Evolutionary conservation across 441 rosid species (phyloP).

Genomic region (Flueggea neowawraea): DNA sequence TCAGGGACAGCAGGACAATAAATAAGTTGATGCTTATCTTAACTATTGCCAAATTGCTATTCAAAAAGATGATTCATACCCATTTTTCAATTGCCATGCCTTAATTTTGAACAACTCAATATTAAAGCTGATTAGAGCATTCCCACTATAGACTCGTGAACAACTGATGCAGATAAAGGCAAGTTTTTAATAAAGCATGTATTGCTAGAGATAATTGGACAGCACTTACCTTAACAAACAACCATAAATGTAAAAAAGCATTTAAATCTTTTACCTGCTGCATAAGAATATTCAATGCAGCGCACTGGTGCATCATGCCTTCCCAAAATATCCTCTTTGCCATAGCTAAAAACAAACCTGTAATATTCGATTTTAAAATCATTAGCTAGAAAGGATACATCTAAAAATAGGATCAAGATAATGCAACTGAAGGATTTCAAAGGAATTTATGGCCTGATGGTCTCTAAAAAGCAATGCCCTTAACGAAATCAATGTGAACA

Average conservation of each 20-base stretch:
- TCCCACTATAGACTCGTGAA: constrained; percentile 4
- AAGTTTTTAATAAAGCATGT: background rate
- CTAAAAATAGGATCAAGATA: too few relatives aligned
- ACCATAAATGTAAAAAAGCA: background rate
- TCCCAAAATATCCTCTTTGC: constrained; percentile 92
- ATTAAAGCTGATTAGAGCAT: too few relatives aligned
- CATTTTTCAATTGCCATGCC: too few relatives aligned
- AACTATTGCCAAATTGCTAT: too few relatives aligned
- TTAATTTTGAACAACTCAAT: too few relatives aligned
- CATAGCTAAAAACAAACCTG: constrained; percentile 81
- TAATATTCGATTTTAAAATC: constrained; percentile 19
- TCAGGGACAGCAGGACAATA: too few relatives aligned
- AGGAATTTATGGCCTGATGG: too few relatives aligned
- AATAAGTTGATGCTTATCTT: too few relatives aligned
- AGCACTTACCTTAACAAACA: background rate
- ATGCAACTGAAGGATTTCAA: too few relatives aligned
- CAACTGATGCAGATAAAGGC: background rate
- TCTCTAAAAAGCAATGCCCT: too few relatives aligned
- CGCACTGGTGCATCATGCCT: constrained; percentile 89
- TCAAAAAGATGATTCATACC: too few relatives aligned
- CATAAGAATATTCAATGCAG: constrained; percentile 93
- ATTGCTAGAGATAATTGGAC: background rate
- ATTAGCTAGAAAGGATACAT: background rate
- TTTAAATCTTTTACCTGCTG: constrained; percentile 54
- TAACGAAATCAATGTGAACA: too few relatives aligned